Evolutionary conservation across 2,329 filamentous ascomycete genomes (phyloP).

Genomic region (Paracamarosporium sp.): DNA sequence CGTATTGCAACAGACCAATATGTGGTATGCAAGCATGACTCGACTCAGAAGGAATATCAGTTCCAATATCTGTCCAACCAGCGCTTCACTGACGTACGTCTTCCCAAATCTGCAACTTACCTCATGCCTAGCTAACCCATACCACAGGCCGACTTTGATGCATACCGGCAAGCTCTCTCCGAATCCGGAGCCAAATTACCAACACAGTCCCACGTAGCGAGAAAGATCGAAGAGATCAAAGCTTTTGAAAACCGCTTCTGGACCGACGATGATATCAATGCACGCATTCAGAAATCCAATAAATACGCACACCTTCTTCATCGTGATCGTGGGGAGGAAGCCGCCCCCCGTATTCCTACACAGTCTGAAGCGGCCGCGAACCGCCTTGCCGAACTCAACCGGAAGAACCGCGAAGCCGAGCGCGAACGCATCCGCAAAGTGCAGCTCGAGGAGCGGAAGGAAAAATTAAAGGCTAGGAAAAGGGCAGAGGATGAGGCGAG

Average conservation of each 20-base stretch:
- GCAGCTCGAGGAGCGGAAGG: conserved; percentile 74
- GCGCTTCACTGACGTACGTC: conserved; percentile 80
- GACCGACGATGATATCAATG: conserved; percentile 81
- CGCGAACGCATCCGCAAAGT: conserved; percentile 90
- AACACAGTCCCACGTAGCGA: conserved; percentile 70
- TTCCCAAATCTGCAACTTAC: too few species aligned
- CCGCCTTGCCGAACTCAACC: conserved; percentile 81
- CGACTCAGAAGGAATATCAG: conserved; percentile 82
- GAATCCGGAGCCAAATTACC: conserved; percentile 74
- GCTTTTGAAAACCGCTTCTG: conserved; percentile 78
- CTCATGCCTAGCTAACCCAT: too few species aligned
- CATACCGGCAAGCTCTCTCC: conserved; percentile 77
- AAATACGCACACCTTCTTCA: conserved; percentile 58
- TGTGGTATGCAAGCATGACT: conserved; percentile 80
- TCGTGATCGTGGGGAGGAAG: conserved; percentile 69
- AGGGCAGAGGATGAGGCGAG: conserved; percentile 55
- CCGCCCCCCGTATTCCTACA: conserved; percentile 60
- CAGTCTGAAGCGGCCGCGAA: conserved; percentile 74
- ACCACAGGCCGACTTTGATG: conserved; percentile 82
- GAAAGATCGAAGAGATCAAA: conserved; percentile 84
- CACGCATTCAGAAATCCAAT: conserved; percentile 74
- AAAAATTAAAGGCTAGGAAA: conserved; percentile 44
- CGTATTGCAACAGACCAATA: conserved; percentile 87
- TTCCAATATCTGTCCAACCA: conserved; percentile 91
- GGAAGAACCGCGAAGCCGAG: conserved; percentile 82